Evolutionary conservation across 208 protist genomes (phyloP), one percentile per base, ranked within the genome.

Genomic region (Zelonia costaricensis): DNA sequence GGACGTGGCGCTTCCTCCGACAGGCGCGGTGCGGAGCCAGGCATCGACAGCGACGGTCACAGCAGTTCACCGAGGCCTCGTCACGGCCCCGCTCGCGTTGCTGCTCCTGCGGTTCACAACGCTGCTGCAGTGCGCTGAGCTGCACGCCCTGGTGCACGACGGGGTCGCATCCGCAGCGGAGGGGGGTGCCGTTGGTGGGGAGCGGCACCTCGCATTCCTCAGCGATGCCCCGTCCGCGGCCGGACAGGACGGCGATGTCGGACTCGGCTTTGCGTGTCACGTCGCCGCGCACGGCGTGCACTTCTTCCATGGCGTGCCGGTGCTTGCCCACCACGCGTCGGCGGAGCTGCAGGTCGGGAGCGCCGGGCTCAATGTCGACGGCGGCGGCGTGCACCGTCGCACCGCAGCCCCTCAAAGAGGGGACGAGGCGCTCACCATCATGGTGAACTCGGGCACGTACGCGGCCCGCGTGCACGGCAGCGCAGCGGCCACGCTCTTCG

Each of bases 231-330:
- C 31, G 12, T 45, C 15, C 15, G 35, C 22, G n/a, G n/a, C n/a
- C n/a, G n/a, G n/a, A n/a, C n/a, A n/a, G n/a, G n/a, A n/a, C n/a
- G n/a, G 22, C 2, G 55, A 62, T 31, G 31, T 42, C 16, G 55
- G 55, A 30, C 55, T 72, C 4, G 38, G 13, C n/a, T 72, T 72
- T 33, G 36, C 61, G 39, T 35, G 48, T 25, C 25, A 49, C 9
- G 35, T 22, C 1, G 52, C 58, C 3, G 66, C 66, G 1, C 45
- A 73, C 20, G 52, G 51, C 9, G 42, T 46, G 4, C 25, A 18
- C 38, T 73, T 73, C 23, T 54, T 45, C 25, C 44, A 28, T 0
- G 20, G 39, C 13, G 58, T 66, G 28, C 66, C 58, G 4, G 28
- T 51, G 0, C 28, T 73, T n/a, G 8, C 25, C 20, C 35, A 38